Base-by-base conservation (phyloP, 805 yeast genomes). In the Wickerhamiella cacticola region DNA sequence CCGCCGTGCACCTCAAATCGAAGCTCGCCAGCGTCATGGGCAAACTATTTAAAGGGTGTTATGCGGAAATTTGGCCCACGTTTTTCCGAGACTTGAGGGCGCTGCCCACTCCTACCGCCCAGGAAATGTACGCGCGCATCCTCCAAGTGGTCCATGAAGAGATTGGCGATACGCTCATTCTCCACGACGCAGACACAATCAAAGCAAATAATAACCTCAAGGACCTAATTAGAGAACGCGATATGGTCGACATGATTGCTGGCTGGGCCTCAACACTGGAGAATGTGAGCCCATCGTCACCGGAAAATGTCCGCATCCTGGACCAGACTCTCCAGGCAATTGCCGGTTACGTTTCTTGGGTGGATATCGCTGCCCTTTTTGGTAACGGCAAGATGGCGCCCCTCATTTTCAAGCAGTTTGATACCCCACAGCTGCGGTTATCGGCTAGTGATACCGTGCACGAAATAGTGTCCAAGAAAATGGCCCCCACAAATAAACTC, bases 331-430 rank as follows among this genome's bases (percentile, higher is more conserved):
- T 86, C 44, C 70, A 70, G 46, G 78, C 78, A 48, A 76, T 92
- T 48, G 96, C 96, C 9, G 77, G 78, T 10, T 92, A 82, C 73
- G 82, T 87, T 21, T 79, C 88, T 21, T 92, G 99, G 98, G 85
- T 88, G 62, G 94, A 85, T 61, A 79, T 88, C 52, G 70, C 79
- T 48, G 68, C 85, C 55, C 76, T 89, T 48, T 71, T 87, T 25
- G 76, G 76, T 44, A 42, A 42, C 29, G 74, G 74, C 19, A 79
- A 75, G 55, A 67, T 84, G 56, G 64, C 69, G 23, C 56, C 53
- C 24, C 59, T 74, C 31, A 72, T 86, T 41, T 80, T 77, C 57
- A 74, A 72, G 50, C 79, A 73, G 57, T 68, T 86, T 53, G 71
- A 70, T 47, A 64, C 62, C 50, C 63, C 64, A 4, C 74, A 76